Evolutionary conservation across 495 filamentous ascomycete species (phyloP), one percentile per base, ranked within the genome.

Genomic region (Lindgomyces ingoldianus): DNA sequence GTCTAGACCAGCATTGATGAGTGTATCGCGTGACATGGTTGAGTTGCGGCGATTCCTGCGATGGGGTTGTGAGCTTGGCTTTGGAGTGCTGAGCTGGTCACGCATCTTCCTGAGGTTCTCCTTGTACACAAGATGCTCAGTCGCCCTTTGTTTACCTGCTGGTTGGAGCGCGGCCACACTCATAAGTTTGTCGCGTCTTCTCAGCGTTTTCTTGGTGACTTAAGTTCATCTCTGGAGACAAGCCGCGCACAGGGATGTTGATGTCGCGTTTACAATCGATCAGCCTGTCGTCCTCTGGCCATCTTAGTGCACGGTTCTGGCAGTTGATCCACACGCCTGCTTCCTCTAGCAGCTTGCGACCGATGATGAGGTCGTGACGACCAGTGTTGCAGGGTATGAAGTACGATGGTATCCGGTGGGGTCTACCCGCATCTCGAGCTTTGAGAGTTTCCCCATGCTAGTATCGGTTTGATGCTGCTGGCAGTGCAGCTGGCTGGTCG

Each of bases 71-170:
- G n/a, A n/a, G n/a, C n/a, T n/a, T n/a, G n/a, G n/a, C n/a, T n/a
- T n/a, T n/a, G n/a, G n/a, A n/a, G n/a, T n/a, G n/a, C n/a, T n/a
- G n/a, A n/a, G n/a, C n/a, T n/a, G n/a, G n/a, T n/a, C n/a, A n/a
- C n/a, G n/a, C 68, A 49, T 8, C 68, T 55, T 26, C 71, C 61
- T 30, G 4, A 22, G 19, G 14, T 47, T 47, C 18, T 16, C 18
- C 44, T 19, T n/a, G 6, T 47, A n/a, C 4, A 4, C 44, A 19
- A 4, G 12, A 4, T 6, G 39, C 63, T n/a, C 4, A 19, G 44
- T 47, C 6, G 18, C 29, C 49, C 56, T 69, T 72, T 50, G 49
- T n/a, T n/a, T n/a, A n/a, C n/a, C n/a, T n/a, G n/a, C n/a, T 48
- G 44, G 19, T 19, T 6, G 6, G 33, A 39, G 6, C 14, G 33